These are phyloP conservation scores for Pulicaria dysenterica DNA, from an alignment of 129 eudicot species.

Conservation along the genomic window DNA sequence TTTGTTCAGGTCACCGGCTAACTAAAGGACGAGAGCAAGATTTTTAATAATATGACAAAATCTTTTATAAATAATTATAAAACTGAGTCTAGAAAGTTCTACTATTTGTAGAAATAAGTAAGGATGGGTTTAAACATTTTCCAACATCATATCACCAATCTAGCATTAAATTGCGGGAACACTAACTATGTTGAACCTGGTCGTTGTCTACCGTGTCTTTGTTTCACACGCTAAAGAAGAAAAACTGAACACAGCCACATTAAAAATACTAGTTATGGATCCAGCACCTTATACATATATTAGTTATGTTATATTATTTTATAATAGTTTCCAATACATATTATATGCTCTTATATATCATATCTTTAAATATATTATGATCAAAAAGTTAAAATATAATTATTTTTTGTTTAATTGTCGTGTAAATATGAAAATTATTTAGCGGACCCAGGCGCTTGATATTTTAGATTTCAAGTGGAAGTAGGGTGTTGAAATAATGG, in stretches of 20 bases:
- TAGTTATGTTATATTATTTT: no score
- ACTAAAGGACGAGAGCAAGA: neutral
- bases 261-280: neutral
- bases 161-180: slow-evolving; percentile 32
- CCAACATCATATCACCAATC: slow-evolving; percentile 14
- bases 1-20: no score
- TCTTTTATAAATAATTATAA: no score
- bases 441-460: slow-evolving; percentile 29
- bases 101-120: neutral
- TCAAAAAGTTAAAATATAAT: no score
- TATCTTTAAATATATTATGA: no score
- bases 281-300: no score
- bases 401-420: neutral
- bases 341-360: no score
- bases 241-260: neutral
- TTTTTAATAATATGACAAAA: no score
- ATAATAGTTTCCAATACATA: no score
- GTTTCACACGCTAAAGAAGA: slow-evolving; percentile 17
- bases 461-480: slow-evolving; percentile 17
- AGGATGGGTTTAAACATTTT: neutral
- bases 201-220: slow-evolving; percentile 10
- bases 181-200: neutral
- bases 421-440: slow-evolving; percentile 7
- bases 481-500: neutral
- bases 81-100: no score